Percentiles rank a stretch among this genome's conserved stretches.
These are phyloP conservation scores for Fraxinus velutina DNA, from an alignment of 305 asterid genomes.

Conservation along the genomic window DNA sequence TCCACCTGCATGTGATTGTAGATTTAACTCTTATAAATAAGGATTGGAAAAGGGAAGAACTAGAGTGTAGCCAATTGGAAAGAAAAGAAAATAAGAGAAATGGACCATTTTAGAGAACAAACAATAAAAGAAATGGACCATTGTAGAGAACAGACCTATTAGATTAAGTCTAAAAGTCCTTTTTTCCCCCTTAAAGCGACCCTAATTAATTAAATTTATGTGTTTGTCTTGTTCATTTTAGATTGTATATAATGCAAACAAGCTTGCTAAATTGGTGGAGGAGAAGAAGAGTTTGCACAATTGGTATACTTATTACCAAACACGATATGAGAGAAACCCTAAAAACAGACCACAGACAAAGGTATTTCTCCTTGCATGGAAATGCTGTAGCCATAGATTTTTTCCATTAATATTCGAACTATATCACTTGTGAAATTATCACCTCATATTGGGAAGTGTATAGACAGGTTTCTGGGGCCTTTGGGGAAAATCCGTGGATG, in stretches of 20 bases:
- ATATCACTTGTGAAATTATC: slow-evolving; percentile 13
- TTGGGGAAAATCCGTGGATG: slow-evolving; percentile 55
- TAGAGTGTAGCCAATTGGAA: background rate
- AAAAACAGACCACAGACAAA: slow-evolving; percentile 59
- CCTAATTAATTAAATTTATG: background rate
- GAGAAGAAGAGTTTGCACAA: slow-evolving; percentile 63
- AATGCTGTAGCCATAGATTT: background rate
- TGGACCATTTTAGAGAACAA: background rate
- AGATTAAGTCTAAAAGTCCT: background rate
- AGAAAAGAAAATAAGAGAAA: background rate
- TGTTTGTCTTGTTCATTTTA: slow-evolving; percentile 20
- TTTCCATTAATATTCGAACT: background rate
- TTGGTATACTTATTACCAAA: slow-evolving; percentile 82
- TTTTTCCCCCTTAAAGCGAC: background rate
- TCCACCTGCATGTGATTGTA: background rate
- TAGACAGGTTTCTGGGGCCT: slow-evolving; percentile 74
- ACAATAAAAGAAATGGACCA: background rate
- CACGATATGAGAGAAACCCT: slow-evolving; percentile 72
- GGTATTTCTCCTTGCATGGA: slow-evolving; percentile 42
- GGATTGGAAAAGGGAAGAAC: background rate
- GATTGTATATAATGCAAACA: slow-evolving; percentile 75
- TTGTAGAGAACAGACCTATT: background rate
- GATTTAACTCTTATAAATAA: background rate
- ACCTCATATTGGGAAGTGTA: slow-evolving; percentile 35
- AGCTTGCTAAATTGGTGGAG: slow-evolving; percentile 69